Conservation (phyloP, 1,284 basidiomycete species). For the Malassezia furfur region DNA sequence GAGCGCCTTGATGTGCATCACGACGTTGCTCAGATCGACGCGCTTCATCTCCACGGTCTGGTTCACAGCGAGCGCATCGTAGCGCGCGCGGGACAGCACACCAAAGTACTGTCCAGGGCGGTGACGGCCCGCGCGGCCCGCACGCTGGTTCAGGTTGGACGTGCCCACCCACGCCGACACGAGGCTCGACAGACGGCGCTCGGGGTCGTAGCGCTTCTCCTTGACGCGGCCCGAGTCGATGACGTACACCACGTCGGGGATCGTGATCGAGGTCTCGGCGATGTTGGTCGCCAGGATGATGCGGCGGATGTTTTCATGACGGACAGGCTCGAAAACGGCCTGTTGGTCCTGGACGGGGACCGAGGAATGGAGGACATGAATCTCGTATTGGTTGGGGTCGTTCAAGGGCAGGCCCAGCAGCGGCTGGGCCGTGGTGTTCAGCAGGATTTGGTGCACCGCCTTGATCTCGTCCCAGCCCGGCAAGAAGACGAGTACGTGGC, state of each 20-base stretch:
- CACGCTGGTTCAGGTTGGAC: conserved; percentile 87
- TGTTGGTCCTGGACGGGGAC: conserved; percentile 85
- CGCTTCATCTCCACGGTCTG: conserved; percentile 95
- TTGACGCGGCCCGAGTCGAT: conserved; percentile 82
- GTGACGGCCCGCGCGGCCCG: conserved; percentile 86
- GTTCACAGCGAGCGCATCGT: conserved; percentile 63
- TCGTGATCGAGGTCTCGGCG: conserved; percentile 76
- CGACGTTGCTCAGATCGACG: conserved; percentile 44
- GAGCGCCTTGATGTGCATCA: conserved; percentile 87
- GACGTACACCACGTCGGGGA: conserved; percentile 91
- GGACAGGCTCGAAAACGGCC: conserved; percentile 61
- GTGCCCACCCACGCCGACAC: conserved; percentile 82
- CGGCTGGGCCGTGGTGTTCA: conserved; percentile 51
- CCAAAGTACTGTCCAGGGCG: conserved; percentile 84
- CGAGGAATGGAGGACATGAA: conserved; percentile 85
- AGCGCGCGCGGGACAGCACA: conserved; percentile 62
- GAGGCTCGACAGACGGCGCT: conserved; percentile 73
- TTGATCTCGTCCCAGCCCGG: conserved; percentile 89
- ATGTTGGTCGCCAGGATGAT: conserved; percentile 90
- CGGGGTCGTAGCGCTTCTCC: conserved; percentile 85
- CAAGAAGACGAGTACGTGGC: conserved; percentile 83
- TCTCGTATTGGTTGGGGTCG: conserved; percentile 54
- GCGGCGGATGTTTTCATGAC: conserved; percentile 57
- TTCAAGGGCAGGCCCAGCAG: conserved; percentile 48
- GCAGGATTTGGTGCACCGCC: conserved; percentile 63